Base-by-base conservation (phyloP, 164 flowering plant genomes). In the Cinnamomum micranthum region DNA sequence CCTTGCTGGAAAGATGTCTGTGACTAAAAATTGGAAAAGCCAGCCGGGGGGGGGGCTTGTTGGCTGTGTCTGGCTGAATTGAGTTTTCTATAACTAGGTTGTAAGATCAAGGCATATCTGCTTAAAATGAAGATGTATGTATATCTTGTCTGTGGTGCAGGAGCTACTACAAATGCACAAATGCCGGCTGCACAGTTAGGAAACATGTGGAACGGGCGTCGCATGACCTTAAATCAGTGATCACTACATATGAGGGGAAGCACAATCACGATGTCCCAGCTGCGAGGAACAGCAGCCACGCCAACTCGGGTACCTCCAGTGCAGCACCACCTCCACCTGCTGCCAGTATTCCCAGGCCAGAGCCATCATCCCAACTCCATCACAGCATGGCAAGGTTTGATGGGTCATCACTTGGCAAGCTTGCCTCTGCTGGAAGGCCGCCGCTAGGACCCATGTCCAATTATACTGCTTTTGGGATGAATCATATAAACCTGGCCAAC, bases 141-240 rank as follows among this genome's bases (percentile, higher is more conserved):
- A 7, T 25, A 15, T 23, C 12, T 70, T 22, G 27, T 35, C 31
- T 72, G 35, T 51, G 66, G 69, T 80, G 80, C 92, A 93, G 98
- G 97, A 93, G 98, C 80, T 93, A 93, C 81, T 93, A 93, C 85
- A 93, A 93, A 81, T 93, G 98, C 87, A 93, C 98, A 5, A 90
- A 79, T 70, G 82, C 92, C 1, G 98, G 98, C 50, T 93, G 98
- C 82, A 83, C 86, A 0, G 98, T 93, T 67, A 86, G 98, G 76
- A 93, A 93, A 82, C 97, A 93, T 58, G 97, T 93, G 24, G 97
- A 93, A 81, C 84, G 97, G 77, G 97, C 97, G 52, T 91, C 94
- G 0, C 96, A 93, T 76, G 97, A 93, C 80, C 92, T 91, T 31
- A 93, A 91, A 74, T 91, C 96, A 0, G 97, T 93, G 62, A 93